A percentile compares a stretch with the other conserved stretches of the same genome.
These are phyloP conservation scores for Incumbomyces lentus DNA, from an alignment of 2,329 filamentous ascomycete genomes.

Conservation along the genomic window DNA sequence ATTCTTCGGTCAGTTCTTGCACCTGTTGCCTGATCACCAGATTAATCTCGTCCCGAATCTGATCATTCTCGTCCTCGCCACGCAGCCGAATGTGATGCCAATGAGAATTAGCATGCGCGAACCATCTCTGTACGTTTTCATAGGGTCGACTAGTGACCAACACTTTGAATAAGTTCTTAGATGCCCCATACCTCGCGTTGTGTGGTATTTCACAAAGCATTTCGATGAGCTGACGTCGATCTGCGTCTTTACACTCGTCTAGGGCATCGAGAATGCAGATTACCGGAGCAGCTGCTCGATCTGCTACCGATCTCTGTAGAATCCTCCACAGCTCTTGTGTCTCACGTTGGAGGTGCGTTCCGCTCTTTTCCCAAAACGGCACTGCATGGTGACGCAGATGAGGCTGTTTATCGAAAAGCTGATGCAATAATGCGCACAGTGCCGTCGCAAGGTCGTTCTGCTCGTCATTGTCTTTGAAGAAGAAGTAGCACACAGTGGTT, in stretches of 20 bases:
- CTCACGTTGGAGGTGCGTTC: conserved; percentile 11
- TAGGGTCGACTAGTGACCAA: conserved; percentile 24
- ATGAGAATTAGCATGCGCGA: conserved; percentile 11
- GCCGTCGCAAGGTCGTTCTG: conserved; percentile 24
- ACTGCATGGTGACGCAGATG: conserved; percentile 20
- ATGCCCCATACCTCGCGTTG: neutral
- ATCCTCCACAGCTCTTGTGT: conserved; percentile 13
- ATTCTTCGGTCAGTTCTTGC: conserved; percentile 6
- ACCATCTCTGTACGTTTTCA: conserved; percentile 12
- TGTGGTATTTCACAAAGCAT: conserved; percentile 6
- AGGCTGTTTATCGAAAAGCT: conserved; percentile 24
- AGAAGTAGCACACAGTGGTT: conserved; percentile 26
- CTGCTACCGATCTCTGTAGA: conserved; percentile 7
- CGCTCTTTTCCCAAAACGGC: conserved; percentile 11
- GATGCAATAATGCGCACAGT: conserved; percentile 29
- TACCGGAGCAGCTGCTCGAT: conserved; percentile 5
- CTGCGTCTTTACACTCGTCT: conserved; percentile 19
- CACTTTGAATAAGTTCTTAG: conserved; percentile 12
- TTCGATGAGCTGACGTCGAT: conserved; percentile 10
- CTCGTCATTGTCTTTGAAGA: conserved; percentile 29
- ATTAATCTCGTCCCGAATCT: conserved; percentile 18
- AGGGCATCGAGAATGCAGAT: conserved; percentile 23
- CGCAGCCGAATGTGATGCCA: conserved; percentile 12
- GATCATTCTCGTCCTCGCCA: conserved; percentile 14
- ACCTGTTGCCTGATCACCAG: conserved; percentile 16